Conservation (phyloP, 2,329 filamentous ascomycete genomes). For the Zasmidium cellare region DNA sequence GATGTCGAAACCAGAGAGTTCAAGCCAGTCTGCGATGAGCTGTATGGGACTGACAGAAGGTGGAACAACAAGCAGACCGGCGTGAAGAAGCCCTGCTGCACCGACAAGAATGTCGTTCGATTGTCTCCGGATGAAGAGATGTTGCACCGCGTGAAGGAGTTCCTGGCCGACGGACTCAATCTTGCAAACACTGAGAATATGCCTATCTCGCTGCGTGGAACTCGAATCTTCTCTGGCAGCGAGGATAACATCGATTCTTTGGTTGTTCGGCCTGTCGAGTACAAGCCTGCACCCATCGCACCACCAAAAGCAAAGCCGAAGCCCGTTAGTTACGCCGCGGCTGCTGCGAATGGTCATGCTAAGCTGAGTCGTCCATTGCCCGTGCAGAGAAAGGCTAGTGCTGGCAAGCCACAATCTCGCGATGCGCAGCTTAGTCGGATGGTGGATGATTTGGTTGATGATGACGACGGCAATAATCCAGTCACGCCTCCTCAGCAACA, state of each 20-base stretch:
- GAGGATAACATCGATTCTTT: slow-evolving; percentile 26
- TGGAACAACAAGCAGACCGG: slow-evolving; percentile 50
- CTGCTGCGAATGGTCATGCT: slow-evolving; percentile 25
- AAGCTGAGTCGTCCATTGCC: slow-evolving; percentile 16
- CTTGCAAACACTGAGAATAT: slow-evolving; percentile 53
- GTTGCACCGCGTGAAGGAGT: slow-evolving; percentile 62
- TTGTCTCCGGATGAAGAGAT: slow-evolving; percentile 63
- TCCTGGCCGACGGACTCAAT: slow-evolving; percentile 62
- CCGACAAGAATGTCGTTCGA: slow-evolving; percentile 52
- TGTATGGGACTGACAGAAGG: slow-evolving; percentile 46
- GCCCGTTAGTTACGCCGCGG: slow-evolving; percentile 34
- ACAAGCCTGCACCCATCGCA: slow-evolving; percentile 42
- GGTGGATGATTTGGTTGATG: slow-evolving; percentile 58
- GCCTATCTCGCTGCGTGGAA: slow-evolving; percentile 23
- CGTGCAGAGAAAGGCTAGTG: slow-evolving; percentile 13
- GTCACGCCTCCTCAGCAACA: slow-evolving; percentile 48
- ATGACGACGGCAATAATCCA: slow-evolving; percentile 47
- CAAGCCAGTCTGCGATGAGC: slow-evolving; percentile 53
- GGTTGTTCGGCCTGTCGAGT: slow-evolving; percentile 41
- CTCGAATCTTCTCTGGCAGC: slow-evolving; percentile 28
- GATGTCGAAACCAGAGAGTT: slow-evolving; percentile 68
- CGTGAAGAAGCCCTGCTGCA: slow-evolving; percentile 53
- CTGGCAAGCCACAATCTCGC: slow-evolving; percentile 19
- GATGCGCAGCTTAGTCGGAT: slow-evolving; percentile 57
- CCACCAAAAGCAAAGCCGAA: slow-evolving; percentile 20